Evolutionary conservation across 192 early-diverging fungal genomes (phyloP), one percentile per base, ranked within the genome.

Genomic region (Fimicolochytrium jonesii): DNA sequence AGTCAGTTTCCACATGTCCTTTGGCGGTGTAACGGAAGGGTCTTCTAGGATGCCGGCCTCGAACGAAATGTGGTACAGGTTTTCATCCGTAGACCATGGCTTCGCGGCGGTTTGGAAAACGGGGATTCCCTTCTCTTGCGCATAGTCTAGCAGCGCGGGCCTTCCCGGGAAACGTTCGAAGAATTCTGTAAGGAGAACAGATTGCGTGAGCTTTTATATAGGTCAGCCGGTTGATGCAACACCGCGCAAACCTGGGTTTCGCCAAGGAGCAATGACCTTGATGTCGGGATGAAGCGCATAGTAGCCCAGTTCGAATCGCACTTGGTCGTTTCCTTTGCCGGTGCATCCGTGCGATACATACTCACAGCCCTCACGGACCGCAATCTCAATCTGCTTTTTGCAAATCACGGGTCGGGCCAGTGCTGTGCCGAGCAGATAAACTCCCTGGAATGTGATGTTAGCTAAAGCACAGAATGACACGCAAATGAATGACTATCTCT

Each of bases 271-370:
- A 77, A 99, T 95, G 65, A 96, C 93, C 78, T 97, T 83, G 68
- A 97, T 94, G 67, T 83, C 77, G 35, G 93, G 94, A 59, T 91
- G 84, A 37, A 99, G 81, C 17, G 97, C 93, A 68, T 96, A 95
- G 86, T 97, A 99, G 25, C 89, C 94, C 43, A 97, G 86, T 78
- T 99, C 97, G 72, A 99, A 99, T 37, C 95, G 90, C 56, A 99
- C 95, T 80, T 99, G 97, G 76, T 99, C 97, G 83, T 99, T 99
- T 52, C 97, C 95, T 79, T 99, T 99, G 57, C 97, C 95, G 30
- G 97, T 97, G 86, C 95, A 97, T 17, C 97, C 94, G 77, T 99
- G 97, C n/a, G 93, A 91, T 4, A 99, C 94, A 69, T 79, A 93
- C 32, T 93, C 85, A 80, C 97, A 99, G 45, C 89, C 91, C 80